Evolutionary conservation across 371 early-diverging fungal species (phyloP).

Genomic region (Phascolomyces articulosus): DNA sequence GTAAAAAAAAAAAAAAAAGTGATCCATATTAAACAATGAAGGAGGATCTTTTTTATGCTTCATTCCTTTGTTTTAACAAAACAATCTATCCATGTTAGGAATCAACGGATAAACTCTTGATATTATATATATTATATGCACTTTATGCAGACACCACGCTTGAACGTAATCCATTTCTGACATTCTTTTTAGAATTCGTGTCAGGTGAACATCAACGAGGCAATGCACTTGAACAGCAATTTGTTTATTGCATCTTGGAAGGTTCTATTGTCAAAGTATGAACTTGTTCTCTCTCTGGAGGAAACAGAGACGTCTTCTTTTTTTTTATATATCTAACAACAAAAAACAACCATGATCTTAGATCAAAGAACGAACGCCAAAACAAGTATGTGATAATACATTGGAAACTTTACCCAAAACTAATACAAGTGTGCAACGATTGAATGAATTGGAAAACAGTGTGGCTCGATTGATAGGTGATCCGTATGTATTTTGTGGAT

Average conservation of each 20-base stretch:
- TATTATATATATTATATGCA: slow-evolving; percentile 42
- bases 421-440: background rate
- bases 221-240: slow-evolving; percentile 28
- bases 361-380: slow-evolving; percentile 26
- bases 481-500: slow-evolving; percentile 23
- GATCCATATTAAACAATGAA: no score
- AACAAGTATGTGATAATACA: slow-evolving; percentile 26
- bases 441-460: slow-evolving; percentile 18
- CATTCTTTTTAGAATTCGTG: slow-evolving; percentile 42
- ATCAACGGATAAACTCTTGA: slow-evolving; percentile 25
- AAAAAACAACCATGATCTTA: no score
- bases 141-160: slow-evolving; percentile 32
- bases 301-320: no score
- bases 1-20: no score
- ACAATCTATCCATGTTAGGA: background rate
- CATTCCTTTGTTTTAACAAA: background rate
- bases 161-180: slow-evolving; percentile 47
- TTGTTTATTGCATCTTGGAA: slow-evolving; percentile 42
- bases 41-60: background rate
- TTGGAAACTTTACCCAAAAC: background rate
- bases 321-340: no score
- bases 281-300: no score
- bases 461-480: slow-evolving; percentile 36
- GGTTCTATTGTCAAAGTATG: slow-evolving; percentile 30
- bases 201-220: slow-evolving; percentile 19